These are phyloP conservation scores for Phytopythium montanum DNA, from an alignment of 352 stramenopile species.

Conservation along the genomic window DNA sequence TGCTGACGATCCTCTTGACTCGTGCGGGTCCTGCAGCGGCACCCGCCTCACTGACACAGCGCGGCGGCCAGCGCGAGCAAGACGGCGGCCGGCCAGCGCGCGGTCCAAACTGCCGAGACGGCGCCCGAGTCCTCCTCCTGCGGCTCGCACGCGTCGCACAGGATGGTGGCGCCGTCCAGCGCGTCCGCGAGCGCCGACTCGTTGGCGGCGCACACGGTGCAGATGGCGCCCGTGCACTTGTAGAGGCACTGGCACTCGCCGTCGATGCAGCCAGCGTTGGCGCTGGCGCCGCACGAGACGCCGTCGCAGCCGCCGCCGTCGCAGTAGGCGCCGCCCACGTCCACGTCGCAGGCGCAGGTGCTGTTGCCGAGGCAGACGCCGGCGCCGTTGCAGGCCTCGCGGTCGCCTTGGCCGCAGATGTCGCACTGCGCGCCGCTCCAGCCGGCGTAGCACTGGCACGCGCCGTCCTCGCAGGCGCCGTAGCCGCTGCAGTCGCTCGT, in stretches of 20 bases:
- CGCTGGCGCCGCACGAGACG: constrained; percentile 38
- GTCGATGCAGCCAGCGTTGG: constrained; percentile 51
- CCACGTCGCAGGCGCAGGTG: constrained; percentile 51
- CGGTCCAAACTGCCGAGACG: neutral
- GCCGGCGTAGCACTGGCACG: constrained; percentile 52
- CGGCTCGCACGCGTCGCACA: constrained; percentile 31
- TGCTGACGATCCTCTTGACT: neutral
- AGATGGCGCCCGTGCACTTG: constrained; percentile 41
- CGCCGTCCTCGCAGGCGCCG: constrained; percentile 38
- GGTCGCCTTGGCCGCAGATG: constrained; percentile 50
- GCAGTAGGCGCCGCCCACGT: constrained; percentile 48
- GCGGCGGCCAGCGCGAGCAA: neutral
- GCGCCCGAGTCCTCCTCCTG: neutral
- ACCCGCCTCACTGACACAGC: neutral
- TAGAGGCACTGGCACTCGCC: constrained; percentile 55
- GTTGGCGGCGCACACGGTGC: constrained; percentile 41
- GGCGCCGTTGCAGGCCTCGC: constrained; percentile 41
- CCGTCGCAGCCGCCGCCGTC: constrained; percentile 44
- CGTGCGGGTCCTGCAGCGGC: neutral
- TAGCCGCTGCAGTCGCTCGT: constrained; percentile 36
- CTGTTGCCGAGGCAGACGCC: constrained; percentile 54
- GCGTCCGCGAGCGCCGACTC: constrained; percentile 22
- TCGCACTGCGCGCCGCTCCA: constrained; percentile 68
- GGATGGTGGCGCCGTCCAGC: constrained; percentile 28
- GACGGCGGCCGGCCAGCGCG: neutral